phyloP scores from a whole-genome alignment of 345 rosid species.

The Noccaea bulbosa region DNA sequence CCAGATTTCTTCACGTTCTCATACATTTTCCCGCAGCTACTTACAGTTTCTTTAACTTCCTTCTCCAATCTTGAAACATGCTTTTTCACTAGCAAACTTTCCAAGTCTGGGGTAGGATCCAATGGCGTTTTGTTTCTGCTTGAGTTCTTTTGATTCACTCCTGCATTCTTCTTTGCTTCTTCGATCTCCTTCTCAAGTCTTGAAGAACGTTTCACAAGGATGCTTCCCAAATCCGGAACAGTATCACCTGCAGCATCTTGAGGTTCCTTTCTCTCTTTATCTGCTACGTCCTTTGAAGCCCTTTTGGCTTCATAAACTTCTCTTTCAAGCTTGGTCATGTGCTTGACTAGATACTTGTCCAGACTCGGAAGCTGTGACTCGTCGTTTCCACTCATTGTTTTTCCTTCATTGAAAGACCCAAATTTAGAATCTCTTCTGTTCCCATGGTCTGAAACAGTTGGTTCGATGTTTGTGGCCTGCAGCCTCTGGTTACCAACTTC shows the following conservation, averaged over 20 bases:
- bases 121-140: conserved; percentile 36
- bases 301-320: conserved; percentile 84
- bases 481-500: conserved; percentile 58
- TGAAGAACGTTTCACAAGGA: conserved; percentile 66
- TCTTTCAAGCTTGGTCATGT: conserved; percentile 73
- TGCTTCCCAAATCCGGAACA: conserved; percentile 60
- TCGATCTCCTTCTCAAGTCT: conserved; percentile 64
- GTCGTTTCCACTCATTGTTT: conserved; percentile 44
- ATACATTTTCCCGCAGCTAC: conserved; percentile 37
- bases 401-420: conserved; percentile 40
- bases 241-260: conserved; percentile 35
- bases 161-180: conserved; percentile 56
- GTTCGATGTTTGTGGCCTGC: conserved; percentile 36
- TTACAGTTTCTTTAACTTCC: conserved; percentile 50
- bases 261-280: conserved; percentile 23
- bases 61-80: conserved; percentile 54
- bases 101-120: conserved; percentile 54
- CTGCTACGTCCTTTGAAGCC: conserved; percentile 45
- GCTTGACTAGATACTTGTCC: conserved; percentile 85
- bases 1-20: conserved; percentile 48
- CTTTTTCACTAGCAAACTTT: conserved; percentile 52
- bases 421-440: conserved; percentile 41
- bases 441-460: conserved; percentile 44
- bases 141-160: conserved; percentile 39
- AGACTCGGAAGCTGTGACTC: conserved; percentile 69